Conservation (phyloP, 176 grass and related monocot genomes). For the Cenchrus americanus region DNA sequence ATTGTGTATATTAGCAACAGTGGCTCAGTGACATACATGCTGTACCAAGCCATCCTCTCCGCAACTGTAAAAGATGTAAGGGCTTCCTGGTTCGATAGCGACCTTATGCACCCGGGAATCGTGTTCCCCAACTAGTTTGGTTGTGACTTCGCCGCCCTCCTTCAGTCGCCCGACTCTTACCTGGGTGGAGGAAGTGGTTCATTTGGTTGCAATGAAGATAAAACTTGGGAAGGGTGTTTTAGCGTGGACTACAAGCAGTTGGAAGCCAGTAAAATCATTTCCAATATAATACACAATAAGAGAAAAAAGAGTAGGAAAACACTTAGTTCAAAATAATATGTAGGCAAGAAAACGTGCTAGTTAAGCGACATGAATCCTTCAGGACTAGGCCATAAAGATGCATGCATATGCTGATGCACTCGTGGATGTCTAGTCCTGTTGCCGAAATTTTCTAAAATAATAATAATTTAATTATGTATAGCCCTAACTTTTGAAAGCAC, state of each 20-base stretch:
- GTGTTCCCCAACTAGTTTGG: conserved; percentile 69
- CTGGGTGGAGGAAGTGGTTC: conserved; percentile 36
- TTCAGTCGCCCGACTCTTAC: conserved; percentile 73
- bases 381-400: background rate
- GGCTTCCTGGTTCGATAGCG: conserved; percentile 73
- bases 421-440: background rate
- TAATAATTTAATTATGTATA: background rate
- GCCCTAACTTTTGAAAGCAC: background rate
- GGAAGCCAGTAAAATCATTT: conserved; percentile 20
- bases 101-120: conserved; percentile 61
- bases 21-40: conserved; percentile 60
- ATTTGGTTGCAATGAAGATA: background rate
- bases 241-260: background rate
- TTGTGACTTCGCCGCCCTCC: conserved; percentile 57
- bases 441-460: background rate
- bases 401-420: background rate
- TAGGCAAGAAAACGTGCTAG: background rate
- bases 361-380: conserved; percentile 13
- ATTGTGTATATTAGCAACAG: conserved; percentile 13
- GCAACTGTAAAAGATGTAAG: conserved; percentile 82
- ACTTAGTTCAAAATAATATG: conserved; percentile 7
- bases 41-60: conserved; percentile 88
- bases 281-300: conserved; percentile 22
- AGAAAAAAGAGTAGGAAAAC: background rate
- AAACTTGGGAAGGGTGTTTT: background rate